These are phyloP conservation scores for Exophiala mesophila DNA, from an alignment of 2,329 filamentous ascomycete genomes.

Conservation along the genomic window DNA sequence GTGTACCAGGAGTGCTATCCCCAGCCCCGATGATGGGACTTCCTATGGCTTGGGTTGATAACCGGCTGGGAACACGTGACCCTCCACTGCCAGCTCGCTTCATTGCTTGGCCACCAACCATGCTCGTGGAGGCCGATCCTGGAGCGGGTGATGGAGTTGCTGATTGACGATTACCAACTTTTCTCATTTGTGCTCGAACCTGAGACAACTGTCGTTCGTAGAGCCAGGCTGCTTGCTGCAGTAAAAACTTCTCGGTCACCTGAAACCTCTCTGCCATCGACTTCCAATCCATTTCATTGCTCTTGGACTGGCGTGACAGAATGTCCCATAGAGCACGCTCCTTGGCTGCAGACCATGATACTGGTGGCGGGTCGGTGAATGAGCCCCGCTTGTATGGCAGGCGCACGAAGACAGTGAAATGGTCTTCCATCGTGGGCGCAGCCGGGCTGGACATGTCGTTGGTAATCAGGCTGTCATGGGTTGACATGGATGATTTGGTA, in stretches of 20 bases:
- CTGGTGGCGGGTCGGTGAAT: slow-evolving; percentile 85
- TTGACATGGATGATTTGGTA: neutral
- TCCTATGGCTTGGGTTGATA: slow-evolving; percentile 28
- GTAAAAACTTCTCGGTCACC: slow-evolving; percentile 79
- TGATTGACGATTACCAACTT: slow-evolving; percentile 42
- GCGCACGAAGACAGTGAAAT: slow-evolving; percentile 72
- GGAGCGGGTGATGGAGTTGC: slow-evolving; percentile 39
- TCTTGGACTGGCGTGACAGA: slow-evolving; percentile 69
- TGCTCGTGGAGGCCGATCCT: slow-evolving; percentile 40
- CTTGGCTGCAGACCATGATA: slow-evolving; percentile 82
- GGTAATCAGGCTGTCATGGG: neutral
- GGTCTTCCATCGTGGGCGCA: slow-evolving; percentile 23
- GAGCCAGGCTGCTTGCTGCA: slow-evolving; percentile 90
- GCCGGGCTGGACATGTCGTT: slow-evolving; percentile 15
- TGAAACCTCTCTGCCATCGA: slow-evolving; percentile 65
- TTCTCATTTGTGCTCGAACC: slow-evolving; percentile 83
- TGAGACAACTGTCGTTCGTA: slow-evolving; percentile 88
- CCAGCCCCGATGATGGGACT: slow-evolving; percentile 16
- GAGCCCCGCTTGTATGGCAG: slow-evolving; percentile 82
- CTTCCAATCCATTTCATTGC: slow-evolving; percentile 77
- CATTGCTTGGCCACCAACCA: slow-evolving; percentile 34
- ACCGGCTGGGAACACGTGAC: slow-evolving; percentile 36
- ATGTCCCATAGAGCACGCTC: slow-evolving; percentile 88
- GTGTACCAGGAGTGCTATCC: slow-evolving; percentile 22
- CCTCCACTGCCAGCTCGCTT: slow-evolving; percentile 32